These are phyloP conservation scores for Rhytidiadelphus loreus DNA, from an alignment of 225 moss, liverwort and hornwort species.

Conservation along the genomic window DNA sequence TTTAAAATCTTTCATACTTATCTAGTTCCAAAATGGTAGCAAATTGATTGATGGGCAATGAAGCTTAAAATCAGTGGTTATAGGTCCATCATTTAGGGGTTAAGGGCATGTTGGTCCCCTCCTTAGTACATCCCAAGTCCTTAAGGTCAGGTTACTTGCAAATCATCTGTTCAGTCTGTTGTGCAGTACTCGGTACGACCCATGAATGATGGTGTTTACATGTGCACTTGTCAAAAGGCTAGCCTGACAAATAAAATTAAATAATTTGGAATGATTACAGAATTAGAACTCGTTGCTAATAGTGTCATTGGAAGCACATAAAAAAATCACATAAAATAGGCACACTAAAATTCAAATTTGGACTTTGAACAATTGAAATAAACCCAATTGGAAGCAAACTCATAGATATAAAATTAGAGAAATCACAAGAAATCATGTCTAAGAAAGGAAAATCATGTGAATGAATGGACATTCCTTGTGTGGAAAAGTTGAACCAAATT, in stretches of 20 bases:
- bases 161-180: background rate
- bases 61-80: too few relatives aligned
- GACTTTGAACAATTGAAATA: background rate
- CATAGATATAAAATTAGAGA: background rate
- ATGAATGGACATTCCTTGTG: background rate
- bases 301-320: background rate
- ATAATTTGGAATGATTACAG: background rate
- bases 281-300: too few relatives aligned
- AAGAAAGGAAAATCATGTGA: background rate
- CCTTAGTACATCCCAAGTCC: background rate
- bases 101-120: too few relatives aligned
- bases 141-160: background rate
- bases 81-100: too few relatives aligned
- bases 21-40: too few relatives aligned
- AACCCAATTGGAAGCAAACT: background rate
- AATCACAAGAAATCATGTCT: background rate
- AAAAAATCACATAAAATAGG: too few relatives aligned
- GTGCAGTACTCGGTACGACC: background rate
- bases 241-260: background rate
- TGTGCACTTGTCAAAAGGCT: background rate
- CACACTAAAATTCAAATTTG: background rate
- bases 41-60: too few relatives aligned
- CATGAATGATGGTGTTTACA: background rate
- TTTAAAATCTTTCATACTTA: too few relatives aligned
- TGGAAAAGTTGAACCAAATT: too few relatives aligned